Base-by-base conservation (phyloP, 2,329 filamentous ascomycete genomes). In the Clarireedia homoeocarpa region DNA sequence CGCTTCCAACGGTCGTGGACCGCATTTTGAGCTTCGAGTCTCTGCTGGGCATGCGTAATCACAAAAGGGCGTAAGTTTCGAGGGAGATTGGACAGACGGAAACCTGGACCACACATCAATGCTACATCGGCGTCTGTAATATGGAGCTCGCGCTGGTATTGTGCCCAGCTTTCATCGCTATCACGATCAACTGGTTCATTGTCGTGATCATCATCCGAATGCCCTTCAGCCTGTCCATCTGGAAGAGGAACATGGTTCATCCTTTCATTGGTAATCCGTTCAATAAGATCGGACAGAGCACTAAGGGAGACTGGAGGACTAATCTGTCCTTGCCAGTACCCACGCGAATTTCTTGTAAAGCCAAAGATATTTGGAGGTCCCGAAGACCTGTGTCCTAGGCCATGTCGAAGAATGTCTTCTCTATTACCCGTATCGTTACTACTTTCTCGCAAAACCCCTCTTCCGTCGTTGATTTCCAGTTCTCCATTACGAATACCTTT, bases 1-100 rank as follows among this genome's bases (percentile, higher is more conserved):
- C 87, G 79, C 64, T 81, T 81, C 89, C 89, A 94, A 50, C 89
- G 79, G 53, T 91, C 82, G 63, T 86, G 78, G 38, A 89, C 74
- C 17, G 63, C 57, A 27, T 58, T 58, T 39, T 65, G 59, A 17
- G 64, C 59, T 20, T 58, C 56, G 36, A 63, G 59, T 38, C 66
- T 62, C 26, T 61, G 59, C 2, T 63, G 50, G 10, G 63, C 63
- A 53, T 67, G 62, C 24, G 56, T 56, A 24, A 68, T 58, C 15
- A 69, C 64, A 6, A 60, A 59, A 45, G 54, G 59, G 14, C 66
- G 61, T 45, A 58, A 61, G 14, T 38, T 42, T 51, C 38, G 51
- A 15, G 51, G 57, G 12, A 69, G 59, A 42, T 65, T 59, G 23
- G 52, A 62, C 6, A 68, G 51, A 2, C 55, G 56, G 46, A 56